phyloP scores from a whole-genome alignment of 345 rosid genomes.

The Corymbia maculata region DNA sequence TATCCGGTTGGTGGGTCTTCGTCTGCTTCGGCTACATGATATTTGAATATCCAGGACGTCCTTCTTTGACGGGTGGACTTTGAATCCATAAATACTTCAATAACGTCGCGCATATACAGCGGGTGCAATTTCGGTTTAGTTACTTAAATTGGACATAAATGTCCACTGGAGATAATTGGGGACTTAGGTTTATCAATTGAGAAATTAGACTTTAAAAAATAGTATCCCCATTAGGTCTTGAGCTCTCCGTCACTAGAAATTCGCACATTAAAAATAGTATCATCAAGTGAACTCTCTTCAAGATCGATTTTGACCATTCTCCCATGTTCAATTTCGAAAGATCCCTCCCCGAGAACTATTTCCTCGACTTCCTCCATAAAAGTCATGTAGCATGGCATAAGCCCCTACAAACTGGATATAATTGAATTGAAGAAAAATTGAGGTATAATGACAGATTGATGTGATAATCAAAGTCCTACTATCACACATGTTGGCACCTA shows the following conservation, averaged over 20 bases:
- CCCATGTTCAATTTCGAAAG: neutral
- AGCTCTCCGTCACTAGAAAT: neutral
- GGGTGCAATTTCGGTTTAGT: neutral
- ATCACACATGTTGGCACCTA: too few relatives aligned
- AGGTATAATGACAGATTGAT: neutral
- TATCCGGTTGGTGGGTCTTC: neutral
- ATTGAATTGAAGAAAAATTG: neutral
- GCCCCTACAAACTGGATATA: neutral
- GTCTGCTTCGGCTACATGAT: neutral
- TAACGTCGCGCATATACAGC: neutral
- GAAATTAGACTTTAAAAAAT: neutral
- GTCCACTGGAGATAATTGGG: neutral
- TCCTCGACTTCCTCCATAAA: neutral
- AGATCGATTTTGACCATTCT: neutral
- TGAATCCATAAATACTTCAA: neutral
- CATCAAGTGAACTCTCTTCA: neutral
- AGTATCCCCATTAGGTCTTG: neutral
- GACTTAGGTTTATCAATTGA: neutral
- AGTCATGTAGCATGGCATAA: neutral
- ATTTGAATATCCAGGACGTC: neutral
- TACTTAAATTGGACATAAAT: neutral
- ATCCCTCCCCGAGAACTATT: neutral
- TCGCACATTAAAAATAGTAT: neutral
- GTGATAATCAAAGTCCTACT: too few relatives aligned
- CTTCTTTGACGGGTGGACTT: neutral